These are phyloP conservation scores for Coprinellus aureogranulatus DNA, from an alignment of 768 basidiomycete genomes.

Conservation along the genomic window DNA sequence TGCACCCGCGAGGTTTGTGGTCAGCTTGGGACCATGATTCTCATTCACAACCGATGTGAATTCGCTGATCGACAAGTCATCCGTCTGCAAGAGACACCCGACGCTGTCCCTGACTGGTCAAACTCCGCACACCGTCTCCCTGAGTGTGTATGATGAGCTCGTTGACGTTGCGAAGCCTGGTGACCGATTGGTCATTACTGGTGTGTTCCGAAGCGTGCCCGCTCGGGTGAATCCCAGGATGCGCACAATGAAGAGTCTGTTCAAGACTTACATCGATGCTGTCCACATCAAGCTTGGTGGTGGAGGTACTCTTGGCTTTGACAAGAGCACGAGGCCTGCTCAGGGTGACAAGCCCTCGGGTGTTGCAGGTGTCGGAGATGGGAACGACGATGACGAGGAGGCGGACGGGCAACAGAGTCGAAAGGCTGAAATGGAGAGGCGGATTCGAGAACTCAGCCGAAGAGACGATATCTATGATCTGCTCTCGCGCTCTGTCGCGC, in stretches of 20 bases:
- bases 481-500: conserved; percentile 82
- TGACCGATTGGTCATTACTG: conserved; percentile 85
- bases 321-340: conserved; percentile 70
- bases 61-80: conserved; percentile 96
- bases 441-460: conserved; percentile 68
- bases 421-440: conserved; percentile 76
- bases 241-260: conserved; percentile 88
- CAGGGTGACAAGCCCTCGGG: conserved; percentile 70
- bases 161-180: conserved; percentile 97
- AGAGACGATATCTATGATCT: conserved; percentile 84
- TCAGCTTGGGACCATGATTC: conserved; percentile 83
- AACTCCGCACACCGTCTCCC: conserved; percentile 94
- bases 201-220: conserved; percentile 92
- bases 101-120: conserved; percentile 97
- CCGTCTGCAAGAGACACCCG: conserved; percentile 94
- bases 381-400: conserved; percentile 44
- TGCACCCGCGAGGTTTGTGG: conserved; percentile 95
- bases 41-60: conserved; percentile 95
- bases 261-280: conserved; percentile 97
- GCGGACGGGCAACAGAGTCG: conserved; percentile 32
- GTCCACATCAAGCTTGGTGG: conserved; percentile 84
- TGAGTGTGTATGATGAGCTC: conserved; percentile 98
- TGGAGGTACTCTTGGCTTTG: conserved; percentile 70
- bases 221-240: conserved; percentile 94
- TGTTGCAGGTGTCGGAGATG: conserved; percentile 65